Base-by-base conservation (phyloP, 1,284 basidiomycete genomes). In the Marasmius sp. region DNA sequence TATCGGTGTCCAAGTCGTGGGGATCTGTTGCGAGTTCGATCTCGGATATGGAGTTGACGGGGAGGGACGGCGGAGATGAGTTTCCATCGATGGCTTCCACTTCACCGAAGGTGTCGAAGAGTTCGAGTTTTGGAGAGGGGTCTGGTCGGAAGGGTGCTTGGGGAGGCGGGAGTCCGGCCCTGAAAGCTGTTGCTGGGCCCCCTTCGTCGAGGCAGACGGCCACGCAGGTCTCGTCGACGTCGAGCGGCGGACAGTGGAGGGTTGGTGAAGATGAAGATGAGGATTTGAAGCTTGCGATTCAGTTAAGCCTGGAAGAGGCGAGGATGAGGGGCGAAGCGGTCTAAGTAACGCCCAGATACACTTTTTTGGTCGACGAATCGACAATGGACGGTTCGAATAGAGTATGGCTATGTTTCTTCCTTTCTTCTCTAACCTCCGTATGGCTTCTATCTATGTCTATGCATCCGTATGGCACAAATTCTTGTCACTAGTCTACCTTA, bases 281-380 rank as follows among this genome's bases (percentile, higher is more conserved):
- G 36, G 61, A 62, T 58, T 36, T 59, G 34, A 65, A 43, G 45
- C 49, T 61, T 27, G 64, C 59, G 3, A 61, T 64, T 36, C 43
- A 56, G 56, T 38, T 64, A 18, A 64, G 62, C 59, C 37, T 64
- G 20, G 62, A 61, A 47, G 62, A 64, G 48, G 62, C 54, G n/a
- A 38, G 39, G 11, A 52, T 58, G 37, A 33, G 54, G 14, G 49
- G 56, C 16, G 49, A 53, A 33, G 38, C 39, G 50, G 12, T 60
- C 18, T 53, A 33, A 18, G 45, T 43, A n/a, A 20, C 6, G 20
- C 4, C 12, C 2, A n/a, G 11, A 43, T 12, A 43, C 41, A n/a
- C 12, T 43, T 43, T 43, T 43, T n/a, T 2, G 6, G 12, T 43
- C 11, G 41, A 3, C 6, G 45, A 47, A 47, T 8, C 27, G 27